A percentile compares a stretch with the other conserved stretches of the same genome.
phyloP scores from a whole-genome alignment of 805 yeast genomes.

The Saccharomycopsis lassenensis region DNA sequence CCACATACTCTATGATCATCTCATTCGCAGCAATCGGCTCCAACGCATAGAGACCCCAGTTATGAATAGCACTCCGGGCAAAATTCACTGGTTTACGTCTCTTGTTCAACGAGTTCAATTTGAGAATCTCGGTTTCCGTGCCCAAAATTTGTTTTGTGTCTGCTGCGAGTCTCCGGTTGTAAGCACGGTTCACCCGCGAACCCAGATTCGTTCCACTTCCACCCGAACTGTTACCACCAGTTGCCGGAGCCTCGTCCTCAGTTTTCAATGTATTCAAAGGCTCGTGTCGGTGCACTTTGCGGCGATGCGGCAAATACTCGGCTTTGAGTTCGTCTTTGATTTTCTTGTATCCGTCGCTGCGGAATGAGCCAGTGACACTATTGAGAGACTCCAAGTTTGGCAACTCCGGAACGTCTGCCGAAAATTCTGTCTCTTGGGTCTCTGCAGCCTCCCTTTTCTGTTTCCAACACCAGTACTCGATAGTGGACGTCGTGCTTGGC shows the following conservation, averaged over 20 bases:
- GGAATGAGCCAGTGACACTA: conserved; percentile 48
- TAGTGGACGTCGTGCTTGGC: no score
- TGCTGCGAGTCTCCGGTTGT: conserved; percentile 79
- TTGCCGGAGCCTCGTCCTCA: conserved; percentile 1
- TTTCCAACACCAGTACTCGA: conserved; percentile 62
- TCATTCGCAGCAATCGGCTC: conserved; percentile 94
- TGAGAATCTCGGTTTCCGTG: conserved; percentile 69
- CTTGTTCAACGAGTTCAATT: conserved; percentile 77
- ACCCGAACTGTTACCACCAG: conserved; percentile 15
- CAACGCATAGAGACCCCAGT: conserved; percentile 95
- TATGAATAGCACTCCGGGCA: conserved; percentile 93
- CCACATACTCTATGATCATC: conserved; percentile 97
- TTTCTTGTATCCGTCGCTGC: conserved; percentile 63
- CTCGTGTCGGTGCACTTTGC: conserved; percentile 41
- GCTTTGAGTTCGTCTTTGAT: conserved; percentile 63
- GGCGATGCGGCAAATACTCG: conserved; percentile 74
- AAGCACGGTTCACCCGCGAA: conserved; percentile 78
- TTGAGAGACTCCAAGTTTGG: conserved; percentile 22
- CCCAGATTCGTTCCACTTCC: conserved; percentile 35
- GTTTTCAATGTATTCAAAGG: conserved; percentile 54
- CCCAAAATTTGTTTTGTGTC: conserved; percentile 74
- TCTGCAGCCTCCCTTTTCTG: conserved; percentile 4
- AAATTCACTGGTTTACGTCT: conserved; percentile 92
- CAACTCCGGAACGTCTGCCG: conserved; percentile 21
- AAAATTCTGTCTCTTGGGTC: conserved; percentile 23